Percentiles rank a stretch among this genome's conserved stretches.
Conservation (phyloP, 192 early-diverging fungal species). For the Rhizophagus prolifer region DNA sequence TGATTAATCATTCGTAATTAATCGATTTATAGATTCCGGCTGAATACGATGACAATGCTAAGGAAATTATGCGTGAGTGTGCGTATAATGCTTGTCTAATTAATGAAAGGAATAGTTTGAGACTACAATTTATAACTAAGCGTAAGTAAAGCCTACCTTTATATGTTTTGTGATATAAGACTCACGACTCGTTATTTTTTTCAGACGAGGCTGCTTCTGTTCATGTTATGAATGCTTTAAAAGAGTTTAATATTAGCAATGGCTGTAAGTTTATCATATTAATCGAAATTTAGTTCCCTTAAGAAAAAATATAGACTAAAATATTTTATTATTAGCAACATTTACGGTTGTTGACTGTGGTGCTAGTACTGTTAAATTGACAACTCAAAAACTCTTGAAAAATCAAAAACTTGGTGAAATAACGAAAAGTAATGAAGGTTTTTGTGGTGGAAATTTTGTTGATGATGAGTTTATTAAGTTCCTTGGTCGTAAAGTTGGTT, state of each 20-base stretch:
- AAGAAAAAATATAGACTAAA: too few species aligned
- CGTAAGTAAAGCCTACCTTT: too few species aligned
- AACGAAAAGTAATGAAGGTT: not conserved
- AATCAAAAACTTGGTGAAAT: constrained; percentile 5
- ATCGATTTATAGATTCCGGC: constrained; percentile 33
- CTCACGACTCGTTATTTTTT: too few species aligned
- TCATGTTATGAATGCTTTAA: not conserved
- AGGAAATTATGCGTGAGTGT: constrained; percentile 50
- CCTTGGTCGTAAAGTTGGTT: constrained; percentile 5
- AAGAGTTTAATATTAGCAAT: not conserved
- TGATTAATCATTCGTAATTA: too few species aligned
- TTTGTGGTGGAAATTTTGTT: constrained; percentile 8
- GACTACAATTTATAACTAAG: too few species aligned
- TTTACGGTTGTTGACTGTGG: constrained; percentile 60
- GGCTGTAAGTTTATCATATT: not conserved
- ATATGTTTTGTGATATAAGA: too few species aligned
- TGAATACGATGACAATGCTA: constrained; percentile 33
- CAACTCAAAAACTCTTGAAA: too few species aligned
- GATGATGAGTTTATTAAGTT: constrained; percentile 23
- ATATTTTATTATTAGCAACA: constrained; percentile 21
- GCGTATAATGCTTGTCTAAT: constrained; percentile 49
- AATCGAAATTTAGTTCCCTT: too few species aligned
- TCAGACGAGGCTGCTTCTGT: constrained; percentile 6
- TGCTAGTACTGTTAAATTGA: too few species aligned
- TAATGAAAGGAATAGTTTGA: too few species aligned